Base-by-base conservation (phyloP, 225 moss, liverwort and hornwort species). In the Marchantia paleacea region DNA sequence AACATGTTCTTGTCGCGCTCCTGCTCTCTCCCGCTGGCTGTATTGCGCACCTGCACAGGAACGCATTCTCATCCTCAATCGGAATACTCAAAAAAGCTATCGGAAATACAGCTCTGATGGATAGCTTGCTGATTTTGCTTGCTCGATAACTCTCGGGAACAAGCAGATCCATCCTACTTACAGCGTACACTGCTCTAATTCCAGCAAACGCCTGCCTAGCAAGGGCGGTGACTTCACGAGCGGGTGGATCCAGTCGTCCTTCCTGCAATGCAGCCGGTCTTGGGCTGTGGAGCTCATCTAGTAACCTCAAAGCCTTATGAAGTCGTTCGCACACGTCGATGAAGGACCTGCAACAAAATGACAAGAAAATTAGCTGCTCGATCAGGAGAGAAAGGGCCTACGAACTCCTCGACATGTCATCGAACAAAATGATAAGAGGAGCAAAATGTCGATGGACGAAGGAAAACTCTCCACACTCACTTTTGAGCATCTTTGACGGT, bases 401-500 rank as follows among this genome's bases (percentile, higher is more conserved):
- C 24, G 74, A 28, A 29, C 54, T 73, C 25, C 24, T 22, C 53
- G 12, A 52, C 3, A 73, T n/a, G 53, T 55, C 20, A 11, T 28
- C 15, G 15, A 30, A 54, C 11, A 52, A 52, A 0, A 29, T 55
- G 0, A 13, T 14, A 0, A 8, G 11, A 58, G 31, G 39, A 58
- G 13, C 7, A 3, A 53, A 39, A 9, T 47, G 55, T 39, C 39
- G 39, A 39, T 39, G 39, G 5, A 39, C 39, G 39, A 39, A 5
- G 39, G 39, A n/a, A 76, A 58, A 7, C 20, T 12, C 65, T 52
- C 12, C 7, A 26, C 20, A 80, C 94, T 92, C 89, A 99, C 99
- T 94, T 99, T 85, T 95, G 99, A 49, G 99, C 99, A 84, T 99
- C 99, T 86, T 94, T 99, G 20, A 95, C 99, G 71, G 99, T 95